Conservation (phyloP, 805 yeast genomes). For the Sugiyamaella qingdaonensis region DNA sequence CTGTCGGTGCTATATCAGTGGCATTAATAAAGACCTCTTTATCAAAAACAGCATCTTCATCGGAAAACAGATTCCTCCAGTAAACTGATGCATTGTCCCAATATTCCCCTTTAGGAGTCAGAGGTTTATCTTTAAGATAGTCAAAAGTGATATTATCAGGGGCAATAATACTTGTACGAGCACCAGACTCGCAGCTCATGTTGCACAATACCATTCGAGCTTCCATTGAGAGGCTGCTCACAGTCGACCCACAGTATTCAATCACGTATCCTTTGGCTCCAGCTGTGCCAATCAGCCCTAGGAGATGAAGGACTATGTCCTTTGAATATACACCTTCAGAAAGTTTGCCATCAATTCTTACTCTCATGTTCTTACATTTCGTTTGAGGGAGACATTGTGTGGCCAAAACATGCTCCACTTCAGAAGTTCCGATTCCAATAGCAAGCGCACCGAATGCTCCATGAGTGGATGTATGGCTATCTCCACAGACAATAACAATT, state of each 20-base stretch:
- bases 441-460: constrained; percentile 98
- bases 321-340: constrained; percentile 88
- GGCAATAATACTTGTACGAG: constrained; percentile 97
- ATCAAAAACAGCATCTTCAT: constrained; percentile 86
- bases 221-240: constrained; percentile 85
- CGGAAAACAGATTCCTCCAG: constrained; percentile 85
- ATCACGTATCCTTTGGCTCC: constrained; percentile 98
- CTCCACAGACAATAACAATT: constrained; percentile 97
- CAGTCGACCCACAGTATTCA: constrained; percentile 94
- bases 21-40: constrained; percentile 75
- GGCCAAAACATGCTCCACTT: constrained; percentile 96
- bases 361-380: constrained; percentile 93
- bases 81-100: constrained; percentile 91
- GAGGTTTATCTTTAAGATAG: constrained; percentile 86
- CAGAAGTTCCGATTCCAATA: constrained; percentile 97
- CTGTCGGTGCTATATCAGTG: constrained; percentile 84
- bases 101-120: constrained; percentile 87
- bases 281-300: constrained; percentile 95
- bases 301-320: constrained; percentile 88
- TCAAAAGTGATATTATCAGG: constrained; percentile 88
- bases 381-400: constrained; percentile 90
- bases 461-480: constrained; percentile 95
- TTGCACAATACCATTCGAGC: constrained; percentile 99
- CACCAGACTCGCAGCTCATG: constrained; percentile 98
- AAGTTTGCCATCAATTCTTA: constrained; percentile 76